Base-by-base conservation (phyloP, 2,329 filamentous ascomycete species). In the Arachnomyces sp. region DNA sequence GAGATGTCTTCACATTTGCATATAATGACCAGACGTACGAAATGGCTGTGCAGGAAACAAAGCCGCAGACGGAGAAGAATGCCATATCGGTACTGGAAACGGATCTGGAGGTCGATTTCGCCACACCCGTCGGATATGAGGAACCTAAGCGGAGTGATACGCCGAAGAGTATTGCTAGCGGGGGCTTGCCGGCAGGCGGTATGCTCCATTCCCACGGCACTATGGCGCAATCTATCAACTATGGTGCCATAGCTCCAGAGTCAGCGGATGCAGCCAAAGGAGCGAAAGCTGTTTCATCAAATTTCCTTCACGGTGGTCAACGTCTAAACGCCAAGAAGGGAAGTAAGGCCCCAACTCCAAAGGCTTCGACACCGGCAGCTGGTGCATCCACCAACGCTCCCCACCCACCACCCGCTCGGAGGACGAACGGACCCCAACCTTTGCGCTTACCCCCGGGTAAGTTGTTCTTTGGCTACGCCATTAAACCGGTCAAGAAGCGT, bases 211-310 rank as follows among this genome's bases (percentile, higher is more conserved):
- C 73, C 46, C 85, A 94, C 53, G 92, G 92, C 8, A 89, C 82
- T 45, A 98, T 98, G 92, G 89, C 92, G 0, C 87, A 94, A 55
- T 79, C 87, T n/a, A 96, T 98, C 70, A 95, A 95, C 70, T 98
- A 96, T 64, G 77, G 79, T 38, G 77, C 88, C 25, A 94, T 98
- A 50, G 86, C 88, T 0, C 89, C 92, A 1, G 80, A 80, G 3
- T 76, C 85, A 5, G 77, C 73, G 2, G 73, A 79, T 11, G 80
- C 78, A 11, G 77, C 76, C 4, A 71, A 72, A 7, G 79, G 77
- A 29, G 76, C 77, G 8, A 74, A 72, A 50, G 76, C 77, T 3
- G 71, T 74, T 2, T 76, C 82, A 0, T 89, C 86, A 1, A 82
- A 92, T 59, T 96, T 96, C 61, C 62, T 82, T 1, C 77, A 79